Evolutionary conservation across 352 stramenopile species (phyloP), one percentile per base, ranked within the genome.

Genomic region (Phytophthora litchii): DNA sequence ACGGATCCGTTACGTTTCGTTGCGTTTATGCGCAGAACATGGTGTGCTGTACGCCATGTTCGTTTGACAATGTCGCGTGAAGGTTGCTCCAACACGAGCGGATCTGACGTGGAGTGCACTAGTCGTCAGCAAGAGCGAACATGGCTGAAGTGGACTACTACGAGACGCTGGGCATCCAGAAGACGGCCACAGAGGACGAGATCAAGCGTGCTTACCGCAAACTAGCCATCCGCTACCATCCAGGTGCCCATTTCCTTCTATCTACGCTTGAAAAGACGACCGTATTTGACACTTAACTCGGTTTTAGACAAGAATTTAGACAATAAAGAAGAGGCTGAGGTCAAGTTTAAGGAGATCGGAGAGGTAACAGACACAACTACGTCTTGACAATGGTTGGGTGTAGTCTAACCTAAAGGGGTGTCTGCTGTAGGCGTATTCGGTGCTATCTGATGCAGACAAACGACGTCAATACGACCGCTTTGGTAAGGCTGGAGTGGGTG

Each of bases 391-490:
- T 27, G 5, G 23, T 5, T 27, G 5, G 23, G 3, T 27, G 5
- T 27, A 3, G 23, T 27, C 23, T 27, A 5, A 27, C 23, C 5
- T 27, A 5, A 27, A 27, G 23, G 23, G 23, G 23, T 27, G 23
- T 5, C 23, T 27, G 23, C 5, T 27, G 5, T 27, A 91, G 82
- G 92, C 92, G 19, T 98, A 97, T 61, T 89, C 91, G 25, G 84
- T 97, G 35, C 77, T 98, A 5, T 96, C 88, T 19, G 92, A 98
- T 66, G 77, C 79, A 57, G 76, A 91, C 36, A 96, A 96, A 73
- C 56, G 89, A 23, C 72, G 91, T 45, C 80, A 91, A 27, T 98
- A 98, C 64, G 92, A 98, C 53, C 85, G 92, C 53, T 98, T 96
- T 60, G 92, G 92, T 23, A 93, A 97, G 74, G 80, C 69, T 29